A percentile compares a stretch with the other conserved stretches of the same genome.
Conservation (phyloP, 2,329 filamentous ascomycete genomes). For the Cladosporium sp. region DNA sequence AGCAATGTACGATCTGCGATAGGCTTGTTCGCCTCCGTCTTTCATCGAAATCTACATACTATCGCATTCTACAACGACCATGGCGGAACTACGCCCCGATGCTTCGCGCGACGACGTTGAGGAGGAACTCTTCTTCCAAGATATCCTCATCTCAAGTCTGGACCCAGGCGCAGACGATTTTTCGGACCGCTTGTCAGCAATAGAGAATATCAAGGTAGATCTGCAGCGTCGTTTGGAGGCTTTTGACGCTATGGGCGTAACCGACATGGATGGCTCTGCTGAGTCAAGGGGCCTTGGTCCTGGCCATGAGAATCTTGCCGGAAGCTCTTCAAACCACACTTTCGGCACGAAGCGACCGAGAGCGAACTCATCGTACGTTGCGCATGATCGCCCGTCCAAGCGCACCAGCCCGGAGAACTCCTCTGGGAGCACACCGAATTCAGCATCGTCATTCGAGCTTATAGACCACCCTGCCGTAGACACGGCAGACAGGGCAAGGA, state of each 20-base stretch:
- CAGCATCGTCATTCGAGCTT: conserved; percentile 20
- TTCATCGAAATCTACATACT: too few species aligned
- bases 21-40: too few species aligned
- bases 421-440: conserved; percentile 21
- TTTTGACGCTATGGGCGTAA: background rate
- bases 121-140: conserved; percentile 30
- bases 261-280: conserved; percentile 8
- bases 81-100: background rate
- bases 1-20: too few species aligned
- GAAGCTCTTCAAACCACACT: background rate
- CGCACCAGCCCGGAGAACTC: conserved; percentile 26
- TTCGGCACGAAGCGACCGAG: conserved; percentile 3
- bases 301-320: background rate
- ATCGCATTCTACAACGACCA: background rate
- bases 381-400: conserved; percentile 21
- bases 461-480: conserved; percentile 12
- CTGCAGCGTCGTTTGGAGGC: conserved; percentile 17
- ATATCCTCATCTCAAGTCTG: conserved; percentile 27
- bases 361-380: conserved; percentile 1
- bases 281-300: background rate
- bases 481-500: conserved; percentile 6
- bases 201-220: conserved; percentile 18
- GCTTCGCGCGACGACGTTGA: conserved; percentile 11
- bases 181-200: conserved; percentile 17
- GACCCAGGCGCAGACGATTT: conserved; percentile 27